phyloP scores from a whole-genome alignment of 1,284 basidiomycete species.

The Cutaneotrichosporon sp. region DNA sequence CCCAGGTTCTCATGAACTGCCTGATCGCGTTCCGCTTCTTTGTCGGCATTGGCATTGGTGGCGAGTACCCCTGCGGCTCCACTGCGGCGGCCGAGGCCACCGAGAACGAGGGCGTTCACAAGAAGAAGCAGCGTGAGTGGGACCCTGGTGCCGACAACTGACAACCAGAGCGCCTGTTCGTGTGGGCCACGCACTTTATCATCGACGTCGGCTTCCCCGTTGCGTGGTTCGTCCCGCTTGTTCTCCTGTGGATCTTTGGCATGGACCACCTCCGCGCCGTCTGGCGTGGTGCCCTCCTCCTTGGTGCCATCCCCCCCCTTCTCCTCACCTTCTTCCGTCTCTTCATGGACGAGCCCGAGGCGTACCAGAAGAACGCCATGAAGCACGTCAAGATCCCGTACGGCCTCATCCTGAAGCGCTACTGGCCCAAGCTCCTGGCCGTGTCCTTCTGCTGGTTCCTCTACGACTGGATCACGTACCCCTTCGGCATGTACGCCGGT shows the following conservation, averaged over 20 bases:
- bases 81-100: slow-evolving; percentile 78
- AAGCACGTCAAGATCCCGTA: slow-evolving; percentile 64
- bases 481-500: slow-evolving; percentile 83
- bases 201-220: slow-evolving; percentile 55
- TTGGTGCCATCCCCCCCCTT: slow-evolving; percentile 79
- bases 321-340: slow-evolving; percentile 81
- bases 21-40: slow-evolving; percentile 81
- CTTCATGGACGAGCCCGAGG: slow-evolving; percentile 71
- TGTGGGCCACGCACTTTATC: slow-evolving; percentile 43
- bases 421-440: slow-evolving; percentile 52
- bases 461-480: slow-evolving; percentile 57
- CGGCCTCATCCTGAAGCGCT: slow-evolving; percentile 73
- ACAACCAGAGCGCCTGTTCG: slow-evolving; percentile 67
- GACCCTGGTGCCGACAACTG: not conserved
- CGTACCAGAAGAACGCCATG: slow-evolving; percentile 61
- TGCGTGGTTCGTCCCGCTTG: slow-evolving; percentile 77
- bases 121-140: slow-evolving; percentile 64
- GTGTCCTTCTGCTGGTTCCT: slow-evolving; percentile 63
- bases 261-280: slow-evolving; percentile 75
- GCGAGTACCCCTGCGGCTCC: slow-evolving; percentile 74
- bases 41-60: slow-evolving; percentile 72
- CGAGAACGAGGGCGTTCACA: slow-evolving; percentile 69
- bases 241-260: slow-evolving; percentile 84
- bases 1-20: slow-evolving; percentile 69
- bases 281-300: slow-evolving; percentile 84